Evolutionary conservation across 2,329 filamentous ascomycete genomes (phyloP).

Genomic region (Pleurostoma richardsiae): DNA sequence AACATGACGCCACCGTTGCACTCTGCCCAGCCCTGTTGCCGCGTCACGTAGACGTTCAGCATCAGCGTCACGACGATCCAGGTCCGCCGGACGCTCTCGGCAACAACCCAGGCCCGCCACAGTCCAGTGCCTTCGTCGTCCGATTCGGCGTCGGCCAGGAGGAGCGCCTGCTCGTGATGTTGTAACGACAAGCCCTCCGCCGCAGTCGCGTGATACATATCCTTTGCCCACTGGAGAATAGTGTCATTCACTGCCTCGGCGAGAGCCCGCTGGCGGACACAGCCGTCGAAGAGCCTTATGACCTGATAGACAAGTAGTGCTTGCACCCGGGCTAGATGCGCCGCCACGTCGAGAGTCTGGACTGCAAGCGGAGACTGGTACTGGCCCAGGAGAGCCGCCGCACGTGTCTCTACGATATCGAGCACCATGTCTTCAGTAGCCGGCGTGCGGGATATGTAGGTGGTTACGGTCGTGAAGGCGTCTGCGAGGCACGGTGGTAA

Average conservation of each 20-base stretch:
- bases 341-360: conserved; percentile 3
- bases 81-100: conserved; percentile 16
- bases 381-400: conserved; percentile 1
- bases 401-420: conserved; percentile 12
- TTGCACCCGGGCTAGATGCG: conserved; percentile 35
- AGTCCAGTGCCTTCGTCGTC: not conserved
- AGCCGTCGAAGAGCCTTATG: conserved; percentile 44
- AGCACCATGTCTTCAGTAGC: conserved; percentile 7
- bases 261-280: conserved; percentile 31
- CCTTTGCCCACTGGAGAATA: not conserved
- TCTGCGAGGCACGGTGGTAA: conserved; percentile 19
- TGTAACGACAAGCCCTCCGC: not conserved
- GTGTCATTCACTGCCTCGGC: conserved; percentile 21
- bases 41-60: conserved; percentile 8
- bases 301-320: conserved; percentile 43
- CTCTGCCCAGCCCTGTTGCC: conserved; percentile 6
- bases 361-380: not conserved
- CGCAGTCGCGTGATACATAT: not conserved
- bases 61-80: conserved; percentile 10
- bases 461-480: conserved; percentile 16
- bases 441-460: conserved; percentile 10
- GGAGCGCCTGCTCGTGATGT: not conserved
- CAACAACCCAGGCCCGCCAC: conserved; percentile 17
- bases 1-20: conserved; percentile 16
- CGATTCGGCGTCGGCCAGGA: not conserved